phyloP scores from a whole-genome alignment of 139 green algal genomes.

The Axilococcus clingmanii region DNA sequence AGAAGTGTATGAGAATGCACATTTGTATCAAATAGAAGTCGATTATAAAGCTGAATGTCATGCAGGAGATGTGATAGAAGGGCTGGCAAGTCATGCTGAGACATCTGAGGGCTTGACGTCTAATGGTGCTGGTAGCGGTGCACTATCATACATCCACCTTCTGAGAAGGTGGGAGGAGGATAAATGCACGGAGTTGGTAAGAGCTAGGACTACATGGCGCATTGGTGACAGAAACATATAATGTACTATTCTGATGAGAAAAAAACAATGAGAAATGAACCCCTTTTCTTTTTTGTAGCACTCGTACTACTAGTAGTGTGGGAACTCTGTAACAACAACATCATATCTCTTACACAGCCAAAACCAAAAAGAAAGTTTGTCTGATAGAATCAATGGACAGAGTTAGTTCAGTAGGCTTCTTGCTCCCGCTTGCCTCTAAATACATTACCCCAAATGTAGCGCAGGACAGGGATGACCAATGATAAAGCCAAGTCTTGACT shows the following conservation, averaged over 20 bases:
- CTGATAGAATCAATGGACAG: neutral
- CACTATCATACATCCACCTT: constrained; percentile 42
- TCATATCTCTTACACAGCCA: neutral
- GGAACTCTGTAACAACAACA: neutral
- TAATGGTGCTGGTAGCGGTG: constrained; percentile 8
- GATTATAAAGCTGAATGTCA: constrained; percentile 85
- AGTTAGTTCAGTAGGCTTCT: neutral
- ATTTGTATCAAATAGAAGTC: constrained; percentile 68
- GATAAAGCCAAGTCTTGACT: constrained; percentile 11
- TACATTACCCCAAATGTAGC: constrained; percentile 12
- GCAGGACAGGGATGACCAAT: constrained; percentile 23
- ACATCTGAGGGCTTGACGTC: neutral
- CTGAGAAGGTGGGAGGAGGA: constrained; percentile 30
- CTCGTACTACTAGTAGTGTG: too few relatives aligned
- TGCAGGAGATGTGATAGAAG: constrained; percentile 59
- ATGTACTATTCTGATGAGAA: neutral
- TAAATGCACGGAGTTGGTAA: constrained; percentile 55
- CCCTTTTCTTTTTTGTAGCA: too few relatives aligned
- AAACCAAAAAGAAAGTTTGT: neutral
- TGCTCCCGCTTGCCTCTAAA: constrained; percentile 1
- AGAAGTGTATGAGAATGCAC: constrained; percentile 47
- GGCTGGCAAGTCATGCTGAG: constrained; percentile 16
- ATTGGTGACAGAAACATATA: neutral
- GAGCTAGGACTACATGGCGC: constrained; percentile 55
- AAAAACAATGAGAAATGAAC: too few relatives aligned